Percentiles rank a stretch among this genome's conserved stretches.
phyloP scores from a whole-genome alignment of 164 flowering plant species.

The Paratinospora sagittata region DNA sequence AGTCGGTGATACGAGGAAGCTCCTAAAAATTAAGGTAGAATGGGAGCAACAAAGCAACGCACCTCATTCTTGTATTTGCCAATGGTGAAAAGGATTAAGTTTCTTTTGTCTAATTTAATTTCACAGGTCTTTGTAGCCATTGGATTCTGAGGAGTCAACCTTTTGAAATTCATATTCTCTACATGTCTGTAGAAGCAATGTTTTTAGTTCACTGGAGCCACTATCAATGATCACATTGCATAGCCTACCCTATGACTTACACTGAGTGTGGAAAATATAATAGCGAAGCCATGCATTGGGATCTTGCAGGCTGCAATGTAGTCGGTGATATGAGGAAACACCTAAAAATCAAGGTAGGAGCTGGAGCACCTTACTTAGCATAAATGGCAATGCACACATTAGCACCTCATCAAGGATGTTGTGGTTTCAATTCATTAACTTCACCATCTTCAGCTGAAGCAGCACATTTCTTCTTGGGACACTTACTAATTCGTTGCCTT shows the following conservation, averaged over 20 bases:
- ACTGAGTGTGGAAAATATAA: background rate
- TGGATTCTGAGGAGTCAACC: too few species aligned
- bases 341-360: background rate
- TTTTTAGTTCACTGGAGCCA: background rate
- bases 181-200: background rate
- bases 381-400: too few species aligned
- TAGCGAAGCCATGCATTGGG: background rate
- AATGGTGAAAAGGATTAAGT: too few species aligned
- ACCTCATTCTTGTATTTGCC: conserved; percentile 1
- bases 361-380: too few species aligned
- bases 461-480: too few species aligned
- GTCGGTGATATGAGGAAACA: background rate
- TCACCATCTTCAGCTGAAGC: background rate
- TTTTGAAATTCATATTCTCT: background rate
- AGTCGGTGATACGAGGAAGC: too few species aligned
- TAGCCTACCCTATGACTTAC: background rate
- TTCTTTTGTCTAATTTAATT: too few species aligned
- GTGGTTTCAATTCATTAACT: background rate
- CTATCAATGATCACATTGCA: background rate
- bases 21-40: too few species aligned
- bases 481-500: too few species aligned
- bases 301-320: background rate
- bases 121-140: too few species aligned
- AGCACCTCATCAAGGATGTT: background rate
- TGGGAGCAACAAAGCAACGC: background rate